A percentile compares a stretch with the other conserved stretches of the same genome.
These are phyloP conservation scores for Xerocomellus amylosporus DNA, from an alignment of 768 basidiomycete species.

Conservation along the genomic window DNA sequence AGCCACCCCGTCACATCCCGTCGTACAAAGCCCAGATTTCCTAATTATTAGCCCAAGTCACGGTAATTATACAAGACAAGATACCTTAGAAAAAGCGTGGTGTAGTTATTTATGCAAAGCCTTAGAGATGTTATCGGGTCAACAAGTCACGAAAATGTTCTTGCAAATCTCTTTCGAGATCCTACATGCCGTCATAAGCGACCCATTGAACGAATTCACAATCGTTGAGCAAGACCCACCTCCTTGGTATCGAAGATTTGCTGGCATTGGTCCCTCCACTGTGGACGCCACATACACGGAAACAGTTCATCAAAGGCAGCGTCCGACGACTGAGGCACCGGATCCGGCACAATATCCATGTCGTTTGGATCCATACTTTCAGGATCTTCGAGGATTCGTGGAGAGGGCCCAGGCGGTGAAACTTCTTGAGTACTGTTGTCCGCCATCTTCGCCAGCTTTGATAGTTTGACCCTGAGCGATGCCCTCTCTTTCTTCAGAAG, in stretches of 20 bases:
- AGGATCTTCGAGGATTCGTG: not conserved
- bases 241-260: slow-evolving; percentile 30
- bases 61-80: not conserved
- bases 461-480: slow-evolving; percentile 15
- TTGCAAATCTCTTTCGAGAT: slow-evolving; percentile 25
- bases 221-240: slow-evolving; percentile 10
- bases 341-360: slow-evolving; percentile 5
- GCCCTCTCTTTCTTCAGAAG: slow-evolving; percentile 23
- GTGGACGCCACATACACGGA: slow-evolving; percentile 32
- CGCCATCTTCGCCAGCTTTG: not conserved
- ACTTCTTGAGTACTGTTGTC: slow-evolving; percentile 7
- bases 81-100: not conserved
- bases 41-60: not conserved
- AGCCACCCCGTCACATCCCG: no score
- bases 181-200: slow-evolving; percentile 10
- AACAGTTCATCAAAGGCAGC: slow-evolving; percentile 21
- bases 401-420: not conserved
- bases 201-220: not conserved
- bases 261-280: slow-evolving; percentile 26
- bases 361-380: slow-evolving; percentile 24
- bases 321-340: not conserved
- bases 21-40: not conserved
- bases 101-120: not conserved
- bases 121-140: not conserved
- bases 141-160: slow-evolving; percentile 20